Conservation (phyloP, 768 basidiomycete genomes). For the Naganishia friedmannii region DNA sequence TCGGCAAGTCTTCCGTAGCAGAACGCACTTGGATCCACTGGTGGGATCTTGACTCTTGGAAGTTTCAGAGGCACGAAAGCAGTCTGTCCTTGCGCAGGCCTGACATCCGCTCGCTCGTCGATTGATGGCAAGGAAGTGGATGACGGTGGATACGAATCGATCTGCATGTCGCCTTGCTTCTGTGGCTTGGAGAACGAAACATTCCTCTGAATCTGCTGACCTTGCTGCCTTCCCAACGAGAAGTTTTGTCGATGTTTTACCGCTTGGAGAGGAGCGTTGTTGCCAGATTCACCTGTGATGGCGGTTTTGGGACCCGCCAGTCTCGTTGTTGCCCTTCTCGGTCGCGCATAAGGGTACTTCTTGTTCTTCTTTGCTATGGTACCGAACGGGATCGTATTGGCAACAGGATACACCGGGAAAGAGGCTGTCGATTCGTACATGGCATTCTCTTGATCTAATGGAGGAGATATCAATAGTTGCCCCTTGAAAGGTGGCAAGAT, state of each 20-base stretch:
- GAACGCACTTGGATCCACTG: slow-evolving; percentile 2
- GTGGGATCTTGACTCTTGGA: slow-evolving; percentile 6
- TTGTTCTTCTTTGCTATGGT: neutral
- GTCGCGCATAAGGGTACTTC: slow-evolving; percentile 20
- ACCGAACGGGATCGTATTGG: neutral
- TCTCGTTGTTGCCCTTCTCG: slow-evolving; percentile 12
- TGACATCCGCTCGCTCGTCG: neutral
- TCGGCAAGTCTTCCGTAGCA: slow-evolving; percentile 17
- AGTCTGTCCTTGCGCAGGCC: neutral
- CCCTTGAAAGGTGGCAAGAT: neutral
- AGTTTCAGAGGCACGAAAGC: slow-evolving; percentile 17
- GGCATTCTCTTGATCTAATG: neutral
- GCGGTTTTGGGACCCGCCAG: neutral
- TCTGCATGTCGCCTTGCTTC: neutral
- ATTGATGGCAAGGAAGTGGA: neutral
- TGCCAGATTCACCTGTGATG: neutral
- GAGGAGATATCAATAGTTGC: neutral
- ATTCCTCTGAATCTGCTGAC: neutral
- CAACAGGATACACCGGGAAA: neutral
- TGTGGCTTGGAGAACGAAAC: neutral
- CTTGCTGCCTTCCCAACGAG: slow-evolving; percentile 6
- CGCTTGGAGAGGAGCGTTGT: slow-evolving; percentile 3
- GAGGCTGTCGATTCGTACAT: neutral
- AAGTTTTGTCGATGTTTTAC: slow-evolving; percentile 16
- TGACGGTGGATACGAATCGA: neutral